Conservation (phyloP, 345 rosid genomes). For the Syzygium jambos region DNA sequence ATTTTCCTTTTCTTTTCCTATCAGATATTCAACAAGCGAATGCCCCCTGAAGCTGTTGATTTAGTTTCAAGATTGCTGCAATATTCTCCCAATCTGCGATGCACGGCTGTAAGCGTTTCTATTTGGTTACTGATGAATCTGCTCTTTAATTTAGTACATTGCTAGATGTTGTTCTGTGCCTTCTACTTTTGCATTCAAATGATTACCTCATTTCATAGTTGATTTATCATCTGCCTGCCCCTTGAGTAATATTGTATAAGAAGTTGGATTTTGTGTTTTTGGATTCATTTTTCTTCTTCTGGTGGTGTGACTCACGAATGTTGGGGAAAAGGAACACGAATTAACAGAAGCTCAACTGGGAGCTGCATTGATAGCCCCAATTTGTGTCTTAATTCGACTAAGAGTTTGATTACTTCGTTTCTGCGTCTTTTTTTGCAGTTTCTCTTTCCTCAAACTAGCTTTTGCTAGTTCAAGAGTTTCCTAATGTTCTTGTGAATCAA, state of each 20-base stretch:
- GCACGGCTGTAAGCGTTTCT: constrained; percentile 63
- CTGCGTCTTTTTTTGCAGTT: background rate
- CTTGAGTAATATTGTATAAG: background rate
- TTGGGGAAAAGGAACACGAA: background rate
- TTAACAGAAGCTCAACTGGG: background rate
- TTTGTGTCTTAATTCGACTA: background rate
- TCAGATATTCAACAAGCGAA: constrained; percentile 89
- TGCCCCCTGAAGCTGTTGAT: constrained; percentile 98
- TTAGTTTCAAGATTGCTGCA: constrained; percentile 92
- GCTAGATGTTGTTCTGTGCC: background rate
- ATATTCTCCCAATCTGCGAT: constrained; percentile 91
- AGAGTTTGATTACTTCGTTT: background rate
- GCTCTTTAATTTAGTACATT: background rate
- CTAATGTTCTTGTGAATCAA: background rate
- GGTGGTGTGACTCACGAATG: background rate
- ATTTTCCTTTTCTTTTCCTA: background rate
- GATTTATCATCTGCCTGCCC: background rate
- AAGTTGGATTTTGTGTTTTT: background rate
- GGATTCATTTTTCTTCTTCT: background rate
- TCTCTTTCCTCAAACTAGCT: background rate
- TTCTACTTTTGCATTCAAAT: background rate
- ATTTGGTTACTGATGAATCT: background rate
- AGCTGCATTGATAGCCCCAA: background rate
- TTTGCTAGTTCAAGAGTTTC: background rate
- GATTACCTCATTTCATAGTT: background rate